Evolutionary conservation across 2,329 filamentous ascomycete species (phyloP), one percentile per base, ranked within the genome.

Genomic region (Coniosporium tulheliwenetii): DNA sequence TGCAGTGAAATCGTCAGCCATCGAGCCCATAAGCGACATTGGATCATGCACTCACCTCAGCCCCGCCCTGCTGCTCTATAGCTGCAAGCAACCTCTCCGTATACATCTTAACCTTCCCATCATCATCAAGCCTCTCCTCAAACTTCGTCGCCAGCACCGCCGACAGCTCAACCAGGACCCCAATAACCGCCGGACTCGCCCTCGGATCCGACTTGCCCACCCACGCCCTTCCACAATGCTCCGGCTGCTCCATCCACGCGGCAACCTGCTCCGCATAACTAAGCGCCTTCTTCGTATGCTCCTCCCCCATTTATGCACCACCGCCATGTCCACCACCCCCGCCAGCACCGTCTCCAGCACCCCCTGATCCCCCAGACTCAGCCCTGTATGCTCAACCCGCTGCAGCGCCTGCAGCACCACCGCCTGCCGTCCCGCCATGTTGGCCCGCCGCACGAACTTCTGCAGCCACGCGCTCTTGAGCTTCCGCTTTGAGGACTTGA

Each of bases 81-180:
- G 40, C 50, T 33, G 48, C 47, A 41, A 68, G 49, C 39, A 69
- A 43, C 19, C 63, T 52, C 35, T 54, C 51, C 5, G 59, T 57
- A 39, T 64, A 62, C 35, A 50, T 58, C 43, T 54, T 56, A 26
- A 67, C 62, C 16, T 59, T 54, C 1, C 56, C 53, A 36, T 60
- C 55, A 30, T 47, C 55, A 36, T 63, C 61, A 42, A 52, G 41
- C 1, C 50, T 54, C 1, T 44, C 51, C 5, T 47, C 42, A 40
- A 62, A 51, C 43, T 52, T 55, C 39, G 59, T 54, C 3, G 59
- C 60, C 36, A 57, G 50, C 5, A 62, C 53, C 26, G 64, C 63
- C 13, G 60, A 55, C 50, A 69, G 45, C 48, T 66, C 63, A 5
- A 67, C 50, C 39, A 62, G 59, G 26, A 60, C 44, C n/a, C 59